A percentile compares a stretch with the other conserved stretches of the same genome.
These are phyloP conservation scores for Vanrija humicola DNA, from an alignment of 1,284 basidiomycete species.

Conservation along the genomic window DNA sequence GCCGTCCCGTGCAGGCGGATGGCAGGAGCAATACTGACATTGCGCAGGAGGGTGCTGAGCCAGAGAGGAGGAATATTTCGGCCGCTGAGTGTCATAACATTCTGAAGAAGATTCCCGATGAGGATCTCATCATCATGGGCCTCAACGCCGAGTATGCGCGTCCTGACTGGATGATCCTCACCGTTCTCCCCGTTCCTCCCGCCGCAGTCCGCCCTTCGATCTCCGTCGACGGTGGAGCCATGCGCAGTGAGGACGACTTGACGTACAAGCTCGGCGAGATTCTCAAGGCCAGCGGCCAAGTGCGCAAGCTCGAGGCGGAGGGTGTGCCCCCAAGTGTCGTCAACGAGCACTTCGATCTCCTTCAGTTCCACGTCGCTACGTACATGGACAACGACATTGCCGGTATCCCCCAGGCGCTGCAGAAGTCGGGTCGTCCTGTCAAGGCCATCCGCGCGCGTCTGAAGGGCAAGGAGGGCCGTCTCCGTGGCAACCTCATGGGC, in stretches of 20 bases:
- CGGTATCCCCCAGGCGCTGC: constrained; percentile 93
- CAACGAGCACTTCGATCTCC: constrained; percentile 90
- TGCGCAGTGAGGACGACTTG: constrained; percentile 96
- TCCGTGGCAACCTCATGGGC: constrained; percentile 98
- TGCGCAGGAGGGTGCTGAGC: constrained; percentile 67
- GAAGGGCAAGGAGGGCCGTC: constrained; percentile 97
- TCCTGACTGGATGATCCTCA: constrained; percentile 99
- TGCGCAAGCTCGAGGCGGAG: constrained; percentile 90
- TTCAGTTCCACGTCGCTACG: constrained; percentile 98
- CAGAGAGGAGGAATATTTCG: constrained; percentile 83
- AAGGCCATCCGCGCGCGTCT: constrained; percentile 97
- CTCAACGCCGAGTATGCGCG: constrained; percentile 93
- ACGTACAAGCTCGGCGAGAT: constrained; percentile 98
- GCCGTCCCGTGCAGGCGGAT: constrained; percentile 1
- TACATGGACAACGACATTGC: constrained; percentile 99
- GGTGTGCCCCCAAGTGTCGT: constrained; percentile 95
- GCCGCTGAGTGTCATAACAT: constrained; percentile 87
- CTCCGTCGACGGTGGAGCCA: constrained; percentile 89
- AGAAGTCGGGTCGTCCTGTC: constrained; percentile 95
- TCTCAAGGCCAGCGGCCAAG: constrained; percentile 89
- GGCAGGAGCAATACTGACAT: constrained; percentile 2
- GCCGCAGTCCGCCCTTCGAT: constrained; percentile 98
- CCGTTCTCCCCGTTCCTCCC: constrained; percentile 94
- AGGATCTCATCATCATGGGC: constrained; percentile 86
- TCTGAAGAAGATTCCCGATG: constrained; percentile 86